A percentile compares a stretch with the other conserved stretches of the same genome.
These are phyloP conservation scores for Hypoxylon crocopeplum DNA, from an alignment of 495 filamentous ascomycete genomes.

Conservation along the genomic window DNA sequence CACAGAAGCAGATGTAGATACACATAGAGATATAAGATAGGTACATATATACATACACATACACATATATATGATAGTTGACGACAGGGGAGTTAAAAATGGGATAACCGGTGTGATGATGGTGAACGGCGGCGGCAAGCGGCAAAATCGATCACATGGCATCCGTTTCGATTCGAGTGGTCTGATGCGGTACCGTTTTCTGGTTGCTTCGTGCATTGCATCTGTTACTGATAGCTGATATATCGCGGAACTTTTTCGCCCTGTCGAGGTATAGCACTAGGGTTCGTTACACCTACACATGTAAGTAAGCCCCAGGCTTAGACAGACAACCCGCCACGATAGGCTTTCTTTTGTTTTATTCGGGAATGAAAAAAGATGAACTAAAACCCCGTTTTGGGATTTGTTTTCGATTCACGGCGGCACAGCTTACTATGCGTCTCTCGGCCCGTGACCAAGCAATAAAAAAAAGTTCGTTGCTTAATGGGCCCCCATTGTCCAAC, in stretches of 20 bases:
- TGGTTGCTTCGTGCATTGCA: constrained; percentile 1
- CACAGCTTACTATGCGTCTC: constrained; percentile 33
- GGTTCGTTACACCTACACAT: background rate
- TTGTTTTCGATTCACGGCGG: background rate
- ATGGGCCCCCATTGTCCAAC: constrained; percentile 8
- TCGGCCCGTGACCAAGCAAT: constrained; percentile 17
- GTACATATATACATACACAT: constrained; percentile 4
- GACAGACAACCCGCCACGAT: background rate
- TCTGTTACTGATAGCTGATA: background rate
- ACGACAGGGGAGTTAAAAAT: constrained; percentile 1
- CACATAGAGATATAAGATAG: background rate
- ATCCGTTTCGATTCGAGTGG: constrained; percentile 14
- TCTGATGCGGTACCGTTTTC: constrained; percentile 8
- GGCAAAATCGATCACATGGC: constrained; percentile 25
- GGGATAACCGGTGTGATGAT: constrained; percentile 26
- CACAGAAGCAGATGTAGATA: constrained; percentile 6
- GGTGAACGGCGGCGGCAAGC: constrained; percentile 19
- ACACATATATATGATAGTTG: background rate
- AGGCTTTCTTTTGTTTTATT: background rate
- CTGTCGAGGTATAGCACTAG: background rate
- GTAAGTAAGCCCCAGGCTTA: no score
- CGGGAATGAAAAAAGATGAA: no score
- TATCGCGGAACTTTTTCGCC: background rate
- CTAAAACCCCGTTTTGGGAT: background rate
- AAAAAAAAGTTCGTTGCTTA: background rate